Evolutionary conservation across 192 early-diverging fungal genomes (phyloP).

Genomic region (Spinellus fusiger): DNA sequence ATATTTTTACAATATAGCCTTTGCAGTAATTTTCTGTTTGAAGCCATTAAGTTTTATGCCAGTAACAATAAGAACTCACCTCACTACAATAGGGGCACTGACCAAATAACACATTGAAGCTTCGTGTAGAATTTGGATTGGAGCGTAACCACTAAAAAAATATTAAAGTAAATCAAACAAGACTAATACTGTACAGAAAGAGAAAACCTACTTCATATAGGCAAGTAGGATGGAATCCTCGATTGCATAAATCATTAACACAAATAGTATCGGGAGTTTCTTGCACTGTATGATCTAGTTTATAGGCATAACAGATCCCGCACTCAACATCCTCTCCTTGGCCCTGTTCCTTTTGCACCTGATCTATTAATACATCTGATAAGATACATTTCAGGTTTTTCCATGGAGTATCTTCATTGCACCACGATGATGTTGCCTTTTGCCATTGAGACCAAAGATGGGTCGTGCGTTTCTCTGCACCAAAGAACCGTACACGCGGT

Average conservation of each 20-base stretch:
- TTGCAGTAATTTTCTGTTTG: conserved; percentile 10
- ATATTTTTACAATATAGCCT: conserved; percentile 2
- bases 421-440: neutral
- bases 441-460: conserved; percentile 1
- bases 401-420: neutral
- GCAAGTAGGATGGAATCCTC: conserved; percentile 13
- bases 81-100: conserved; percentile 21
- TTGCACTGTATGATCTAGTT: conserved; percentile 4
- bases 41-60: neutral
- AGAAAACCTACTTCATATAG: conserved; percentile 5
- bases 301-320: conserved; percentile 25
- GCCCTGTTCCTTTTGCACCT: neutral
- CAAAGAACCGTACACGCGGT: conserved; percentile 13
- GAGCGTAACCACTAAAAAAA: conserved; percentile 14
- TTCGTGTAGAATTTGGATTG: conserved; percentile 7
- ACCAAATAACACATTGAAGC: conserved; percentile 23
- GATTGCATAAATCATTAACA: conserved; percentile 6
- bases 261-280: conserved; percentile 7
- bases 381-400: neutral
- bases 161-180: neutral
- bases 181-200: neutral
- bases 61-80: neutral
- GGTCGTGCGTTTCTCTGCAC: neutral
- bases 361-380: neutral
- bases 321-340: conserved; percentile 13